A percentile compares a stretch with the other conserved stretches of the same genome.
phyloP scores from a whole-genome alignment of 169 alveolate genomes.

The Cryptosporidium bovis region DNA sequence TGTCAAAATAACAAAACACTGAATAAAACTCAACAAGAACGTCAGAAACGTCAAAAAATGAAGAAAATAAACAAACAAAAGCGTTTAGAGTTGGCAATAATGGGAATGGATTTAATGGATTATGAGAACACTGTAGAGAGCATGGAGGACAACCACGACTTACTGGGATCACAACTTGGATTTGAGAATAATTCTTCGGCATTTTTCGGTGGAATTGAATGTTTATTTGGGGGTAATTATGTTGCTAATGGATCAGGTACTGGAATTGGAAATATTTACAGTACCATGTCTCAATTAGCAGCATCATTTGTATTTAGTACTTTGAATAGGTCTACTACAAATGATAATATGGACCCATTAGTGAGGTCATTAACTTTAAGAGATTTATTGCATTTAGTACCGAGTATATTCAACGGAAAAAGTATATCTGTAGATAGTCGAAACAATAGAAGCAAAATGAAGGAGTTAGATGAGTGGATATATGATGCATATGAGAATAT shows the following conservation, averaged over 20 bases:
- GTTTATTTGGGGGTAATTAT: too few species aligned
- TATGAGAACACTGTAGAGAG: constrained; percentile 43
- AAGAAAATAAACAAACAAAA: constrained; percentile 81
- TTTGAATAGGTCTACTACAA: constrained; percentile 4
- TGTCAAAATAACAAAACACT: constrained; percentile 10
- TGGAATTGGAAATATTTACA: too few species aligned
- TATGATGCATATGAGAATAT: neutral
- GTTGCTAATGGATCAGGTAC: too few species aligned
- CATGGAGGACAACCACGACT: constrained; percentile 73
- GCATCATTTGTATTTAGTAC: constrained; percentile 1
- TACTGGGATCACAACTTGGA: neutral
- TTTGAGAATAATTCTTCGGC: too few species aligned
- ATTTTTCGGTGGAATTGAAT: too few species aligned
- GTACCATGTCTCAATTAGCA: too few species aligned
- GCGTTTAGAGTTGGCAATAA: constrained; percentile 80
- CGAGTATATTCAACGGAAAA: constrained; percentile 19
- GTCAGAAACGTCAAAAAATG: constrained; percentile 78
- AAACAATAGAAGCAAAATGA: too few species aligned
- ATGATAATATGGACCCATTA: neutral
- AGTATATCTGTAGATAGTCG: too few species aligned
- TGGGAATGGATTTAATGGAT: constrained; percentile 77
- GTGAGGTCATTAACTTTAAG: constrained; percentile 8
- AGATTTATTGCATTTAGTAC: constrained; percentile 17
- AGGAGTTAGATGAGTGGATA: constrained; percentile 20
- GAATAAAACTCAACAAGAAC: constrained; percentile 63